Base-by-base conservation (phyloP, 1,284 basidiomycete genomes). In the Mycosarcoma mackinlayi region DNA sequence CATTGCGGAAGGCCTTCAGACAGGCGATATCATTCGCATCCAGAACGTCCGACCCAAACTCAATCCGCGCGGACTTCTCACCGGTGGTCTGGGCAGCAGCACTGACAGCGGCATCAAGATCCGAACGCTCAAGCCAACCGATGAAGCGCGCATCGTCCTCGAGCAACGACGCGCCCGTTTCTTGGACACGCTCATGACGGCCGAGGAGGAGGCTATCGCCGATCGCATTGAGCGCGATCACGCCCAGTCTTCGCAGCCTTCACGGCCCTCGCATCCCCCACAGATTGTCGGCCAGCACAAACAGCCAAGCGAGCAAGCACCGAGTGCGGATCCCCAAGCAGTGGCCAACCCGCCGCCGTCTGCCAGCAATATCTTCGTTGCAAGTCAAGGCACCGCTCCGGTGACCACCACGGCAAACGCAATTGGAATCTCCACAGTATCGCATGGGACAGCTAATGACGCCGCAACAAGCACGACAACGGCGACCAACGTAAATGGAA, bases 11-110 rank as follows among this genome's bases (percentile, higher is more conserved):
- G 66, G 63, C 5, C 51, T 78, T 6, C 60, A 61, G 33, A 59
- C 69, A 0, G 74, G 76, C 11, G 72, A 76, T 18, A 59, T 78
- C 27, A 69, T 78, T 25, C 65, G 72, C 37, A 71, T 78, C 18
- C 58, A 72, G 35, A 76, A 76, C 38, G 64, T 78, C 7, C 60
- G 72, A 0, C 61, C 73, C 21, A 72, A 72, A 19, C 58, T 59
- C 46, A 70, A 75, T 16, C 59, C 63, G 7, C 48, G 55, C 11
- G 72, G 72, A 3, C 41, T 73, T 3, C 75, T 78, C 27, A 65
- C 58, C 1, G 76, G 76, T 19, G 68, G 68, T 4, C 58, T 78
- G 6, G 74, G 76, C 19, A 69, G 63, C 28, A 58, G 52, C 40
- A 47, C 45, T 11, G 75, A 76, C 51, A 59, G 35, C 38, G 61